Evolutionary conservation across 495 filamentous ascomycete species (phyloP).

Genomic region (Hyphodiscus hymeniophilus): DNA sequence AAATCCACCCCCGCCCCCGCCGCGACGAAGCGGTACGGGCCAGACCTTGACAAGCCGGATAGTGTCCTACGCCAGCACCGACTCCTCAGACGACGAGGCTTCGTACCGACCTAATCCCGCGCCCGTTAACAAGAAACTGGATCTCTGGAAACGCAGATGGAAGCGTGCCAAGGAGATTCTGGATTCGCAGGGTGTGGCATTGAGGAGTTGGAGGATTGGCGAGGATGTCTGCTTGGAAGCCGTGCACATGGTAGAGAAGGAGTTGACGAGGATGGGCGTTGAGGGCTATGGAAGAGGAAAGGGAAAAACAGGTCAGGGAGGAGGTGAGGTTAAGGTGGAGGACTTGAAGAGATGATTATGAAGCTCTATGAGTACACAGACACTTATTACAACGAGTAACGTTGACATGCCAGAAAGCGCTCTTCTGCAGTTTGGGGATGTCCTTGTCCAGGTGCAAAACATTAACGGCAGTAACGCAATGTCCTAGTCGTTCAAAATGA

Average conservation of each 20-base stretch:
- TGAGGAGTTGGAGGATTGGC: slow-evolving; percentile 81
- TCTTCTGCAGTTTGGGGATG: too few relatives aligned
- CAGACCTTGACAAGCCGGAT: slow-evolving; percentile 15
- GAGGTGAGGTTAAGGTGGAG: slow-evolving; percentile 22
- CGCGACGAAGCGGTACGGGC: slow-evolving; percentile 19
- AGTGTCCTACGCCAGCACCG: slow-evolving; percentile 2
- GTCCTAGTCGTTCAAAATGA: too few relatives aligned
- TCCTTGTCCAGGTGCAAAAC: too few relatives aligned
- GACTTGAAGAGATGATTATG: slow-evolving; percentile 19
- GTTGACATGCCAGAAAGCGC: too few relatives aligned
- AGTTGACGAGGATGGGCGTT: slow-evolving; percentile 28
- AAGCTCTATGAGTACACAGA: too few relatives aligned
- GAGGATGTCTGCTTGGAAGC: slow-evolving; percentile 58
- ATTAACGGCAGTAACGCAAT: too few relatives aligned
- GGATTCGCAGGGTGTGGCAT: slow-evolving; percentile 55
- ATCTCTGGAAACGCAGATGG: slow-evolving; percentile 76
- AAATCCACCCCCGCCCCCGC: slow-evolving; percentile 28
- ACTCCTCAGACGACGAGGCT: slow-evolving; percentile 16
- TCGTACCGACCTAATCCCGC: slow-evolving; percentile 17
- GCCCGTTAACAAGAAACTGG: slow-evolving; percentile 64
- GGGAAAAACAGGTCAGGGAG: slow-evolving; percentile 14
- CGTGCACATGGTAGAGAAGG: slow-evolving; percentile 38
- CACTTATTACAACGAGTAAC: too few relatives aligned
- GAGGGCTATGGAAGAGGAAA: slow-evolving; percentile 19
- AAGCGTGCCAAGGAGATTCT: slow-evolving; percentile 64